These are phyloP conservation scores for Hymenoscyphus fructigenus DNA, from an alignment of 2,329 filamentous ascomycete species.

Conservation along the genomic window DNA sequence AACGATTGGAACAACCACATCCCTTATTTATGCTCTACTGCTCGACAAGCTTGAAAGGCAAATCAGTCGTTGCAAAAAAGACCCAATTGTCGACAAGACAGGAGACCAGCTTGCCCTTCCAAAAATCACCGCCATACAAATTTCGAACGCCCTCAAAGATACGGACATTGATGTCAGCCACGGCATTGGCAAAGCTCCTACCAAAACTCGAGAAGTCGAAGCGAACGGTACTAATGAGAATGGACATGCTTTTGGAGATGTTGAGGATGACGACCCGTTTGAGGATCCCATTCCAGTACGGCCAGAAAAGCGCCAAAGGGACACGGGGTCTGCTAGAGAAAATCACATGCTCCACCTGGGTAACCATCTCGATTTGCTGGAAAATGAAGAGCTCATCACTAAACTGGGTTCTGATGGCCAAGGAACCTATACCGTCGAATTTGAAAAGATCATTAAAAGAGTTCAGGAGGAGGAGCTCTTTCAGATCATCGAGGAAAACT, in stretches of 20 bases:
- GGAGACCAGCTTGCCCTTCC: slow-evolving; percentile 36
- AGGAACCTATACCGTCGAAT: slow-evolving; percentile 82
- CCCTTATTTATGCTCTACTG: slow-evolving; percentile 73
- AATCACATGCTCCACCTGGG: slow-evolving; percentile 61
- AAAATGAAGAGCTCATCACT: slow-evolving; percentile 65
- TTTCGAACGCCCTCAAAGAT: slow-evolving; percentile 52
- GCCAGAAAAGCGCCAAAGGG: slow-evolving; percentile 13
- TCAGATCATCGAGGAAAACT: slow-evolving; percentile 73
- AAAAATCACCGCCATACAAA: slow-evolving; percentile 53
- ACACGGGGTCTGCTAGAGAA: slow-evolving; percentile 18
- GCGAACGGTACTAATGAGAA: slow-evolving; percentile 20
- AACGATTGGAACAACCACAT: slow-evolving; percentile 70
- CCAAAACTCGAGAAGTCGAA: slow-evolving; percentile 46
- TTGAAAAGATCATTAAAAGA: slow-evolving; percentile 66
- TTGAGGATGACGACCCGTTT: slow-evolving; percentile 22
- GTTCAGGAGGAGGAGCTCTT: slow-evolving; percentile 80
- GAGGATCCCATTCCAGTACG: slow-evolving; percentile 13
- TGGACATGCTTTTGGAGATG: slow-evolving; percentile 14
- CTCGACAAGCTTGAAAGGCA: slow-evolving; percentile 70
- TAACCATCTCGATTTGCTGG: slow-evolving; percentile 70
- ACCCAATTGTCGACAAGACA: slow-evolving; percentile 49
- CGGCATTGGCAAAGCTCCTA: slow-evolving; percentile 56
- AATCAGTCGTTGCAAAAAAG: slow-evolving; percentile 64
- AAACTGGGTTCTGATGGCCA: slow-evolving; percentile 62
- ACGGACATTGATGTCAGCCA: slow-evolving; percentile 52